Evolutionary conservation across 345 rosid species (phyloP).

Genomic region (Gossypium rotundifolium): DNA sequence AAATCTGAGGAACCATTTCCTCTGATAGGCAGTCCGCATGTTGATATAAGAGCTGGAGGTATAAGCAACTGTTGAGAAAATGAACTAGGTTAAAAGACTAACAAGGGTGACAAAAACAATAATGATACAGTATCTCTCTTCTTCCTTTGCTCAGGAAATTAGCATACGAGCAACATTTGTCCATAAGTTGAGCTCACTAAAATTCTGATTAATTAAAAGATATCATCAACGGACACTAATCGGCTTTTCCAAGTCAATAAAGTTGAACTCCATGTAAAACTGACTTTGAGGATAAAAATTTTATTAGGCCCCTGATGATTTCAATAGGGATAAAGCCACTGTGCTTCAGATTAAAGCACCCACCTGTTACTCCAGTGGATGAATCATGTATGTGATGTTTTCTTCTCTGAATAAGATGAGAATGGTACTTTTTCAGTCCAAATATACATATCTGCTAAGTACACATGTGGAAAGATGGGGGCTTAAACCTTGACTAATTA

Average conservation of each 20-base stretch:
- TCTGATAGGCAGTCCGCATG: constrained; percentile 65
- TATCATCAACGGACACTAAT: not conserved
- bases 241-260: not conserved
- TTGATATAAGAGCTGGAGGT: constrained; percentile 79
- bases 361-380: not conserved
- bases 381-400: not conserved
- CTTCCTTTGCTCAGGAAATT: not conserved
- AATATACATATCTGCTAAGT: not conserved
- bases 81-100: constrained; percentile 11
- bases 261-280: not conserved
- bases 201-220: not conserved
- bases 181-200: not conserved
- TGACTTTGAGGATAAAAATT: not conserved
- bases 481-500: not conserved
- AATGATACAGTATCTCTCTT: not conserved
- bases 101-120: not conserved
- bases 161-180: not conserved
- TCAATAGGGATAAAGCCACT: not conserved
- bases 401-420: not conserved
- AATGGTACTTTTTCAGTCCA: not conserved
- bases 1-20: constrained; percentile 69
- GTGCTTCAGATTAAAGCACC: not conserved
- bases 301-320: not conserved
- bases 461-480: not conserved
- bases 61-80: constrained; percentile 74